A percentile compares a stretch with the other conserved stretches of the same genome.
These are phyloP conservation scores for Trametes cingulata DNA, from an alignment of 768 basidiomycete species.

Conservation along the genomic window DNA sequence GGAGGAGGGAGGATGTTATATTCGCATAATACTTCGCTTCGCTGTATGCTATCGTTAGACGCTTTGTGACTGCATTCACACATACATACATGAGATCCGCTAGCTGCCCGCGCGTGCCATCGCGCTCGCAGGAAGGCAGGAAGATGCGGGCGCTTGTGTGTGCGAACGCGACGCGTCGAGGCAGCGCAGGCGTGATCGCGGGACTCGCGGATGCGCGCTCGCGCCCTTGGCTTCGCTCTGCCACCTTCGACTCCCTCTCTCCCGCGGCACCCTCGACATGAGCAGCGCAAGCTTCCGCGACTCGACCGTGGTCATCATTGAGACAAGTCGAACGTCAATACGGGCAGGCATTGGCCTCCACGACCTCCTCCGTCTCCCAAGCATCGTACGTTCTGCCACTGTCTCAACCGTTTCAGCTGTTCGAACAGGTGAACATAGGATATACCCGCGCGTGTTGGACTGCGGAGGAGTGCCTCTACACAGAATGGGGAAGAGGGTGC, in stretches of 20 bases:
- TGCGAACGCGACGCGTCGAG: slow-evolving; percentile 7
- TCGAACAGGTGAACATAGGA: slow-evolving; percentile 49
- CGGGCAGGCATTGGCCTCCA: slow-evolving; percentile 79
- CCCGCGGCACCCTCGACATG: slow-evolving; percentile 1
- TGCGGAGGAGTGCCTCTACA: slow-evolving; percentile 43
- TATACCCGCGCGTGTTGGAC: slow-evolving; percentile 76
- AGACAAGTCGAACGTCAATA: slow-evolving; percentile 68
- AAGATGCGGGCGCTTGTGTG: not conserved
- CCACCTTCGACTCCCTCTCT: not conserved
- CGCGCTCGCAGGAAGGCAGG: not conserved
- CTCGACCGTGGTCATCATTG: slow-evolving; percentile 77
- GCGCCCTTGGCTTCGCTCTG: not conserved
- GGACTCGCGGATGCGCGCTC: slow-evolving; percentile 10
- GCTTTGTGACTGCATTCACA: slow-evolving; percentile 5
- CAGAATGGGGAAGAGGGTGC: slow-evolving; percentile 37
- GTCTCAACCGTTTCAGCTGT: not conserved
- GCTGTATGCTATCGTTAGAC: not conserved
- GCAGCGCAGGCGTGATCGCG: slow-evolving; percentile 6
- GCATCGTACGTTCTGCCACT: slow-evolving; percentile 56
- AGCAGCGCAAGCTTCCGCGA: slow-evolving; percentile 56
- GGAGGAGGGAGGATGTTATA: not conserved
- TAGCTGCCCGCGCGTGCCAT: not conserved
- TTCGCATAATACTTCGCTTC: not conserved
- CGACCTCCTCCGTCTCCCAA: slow-evolving; percentile 77
- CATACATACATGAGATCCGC: not conserved